Evolutionary conservation across 108 stramenopile species (phyloP).

Genomic region (Schizochytrium sp.): DNA sequence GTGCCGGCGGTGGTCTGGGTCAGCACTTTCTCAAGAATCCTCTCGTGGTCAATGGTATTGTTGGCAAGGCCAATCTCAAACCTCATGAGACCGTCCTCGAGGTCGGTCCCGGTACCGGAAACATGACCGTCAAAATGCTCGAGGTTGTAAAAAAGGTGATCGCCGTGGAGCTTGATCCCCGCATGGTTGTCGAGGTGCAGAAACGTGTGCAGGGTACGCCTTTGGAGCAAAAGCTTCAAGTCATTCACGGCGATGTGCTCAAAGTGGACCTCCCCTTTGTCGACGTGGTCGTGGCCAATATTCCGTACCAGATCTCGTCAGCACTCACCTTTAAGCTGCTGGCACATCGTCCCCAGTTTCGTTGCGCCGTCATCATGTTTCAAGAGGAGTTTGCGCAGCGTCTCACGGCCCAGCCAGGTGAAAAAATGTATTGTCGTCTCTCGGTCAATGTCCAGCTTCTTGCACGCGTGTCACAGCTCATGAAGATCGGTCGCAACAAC

Average conservation of each 20-base stretch:
- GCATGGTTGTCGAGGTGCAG: slow-evolving; percentile 94
- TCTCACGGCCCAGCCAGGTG: slow-evolving; percentile 81
- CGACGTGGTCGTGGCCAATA: slow-evolving; percentile 93
- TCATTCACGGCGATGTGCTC: slow-evolving; percentile 93
- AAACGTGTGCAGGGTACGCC: slow-evolving; percentile 89
- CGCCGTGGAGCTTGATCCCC: slow-evolving; percentile 88
- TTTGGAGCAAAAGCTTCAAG: slow-evolving; percentile 61
- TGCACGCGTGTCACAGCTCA: slow-evolving; percentile 89
- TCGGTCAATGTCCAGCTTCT: slow-evolving; percentile 95
- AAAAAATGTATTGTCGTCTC: slow-evolving; percentile 87
- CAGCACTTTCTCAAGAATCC: slow-evolving; percentile 99
- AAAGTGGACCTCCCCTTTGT: slow-evolving; percentile 90
- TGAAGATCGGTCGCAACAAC: slow-evolving; percentile 96
- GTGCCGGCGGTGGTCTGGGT: slow-evolving; percentile 76
- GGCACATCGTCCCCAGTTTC: slow-evolving; percentile 83
- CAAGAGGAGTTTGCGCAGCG: slow-evolving; percentile 94
- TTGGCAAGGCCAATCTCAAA: slow-evolving; percentile 76
- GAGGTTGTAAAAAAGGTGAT: slow-evolving; percentile 74
- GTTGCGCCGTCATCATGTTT: slow-evolving; percentile 98
- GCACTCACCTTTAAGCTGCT: slow-evolving; percentile 91
- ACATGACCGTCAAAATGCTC: slow-evolving; percentile 91
- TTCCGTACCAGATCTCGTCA: slow-evolving; percentile 89
- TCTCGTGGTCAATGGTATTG: slow-evolving; percentile 90
- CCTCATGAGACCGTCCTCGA: slow-evolving; percentile 76
- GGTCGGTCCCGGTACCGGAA: slow-evolving; percentile 91